phyloP scores from a whole-genome alignment of 202 grass and related monocot genomes.

The Digitaria exilis region DNA sequence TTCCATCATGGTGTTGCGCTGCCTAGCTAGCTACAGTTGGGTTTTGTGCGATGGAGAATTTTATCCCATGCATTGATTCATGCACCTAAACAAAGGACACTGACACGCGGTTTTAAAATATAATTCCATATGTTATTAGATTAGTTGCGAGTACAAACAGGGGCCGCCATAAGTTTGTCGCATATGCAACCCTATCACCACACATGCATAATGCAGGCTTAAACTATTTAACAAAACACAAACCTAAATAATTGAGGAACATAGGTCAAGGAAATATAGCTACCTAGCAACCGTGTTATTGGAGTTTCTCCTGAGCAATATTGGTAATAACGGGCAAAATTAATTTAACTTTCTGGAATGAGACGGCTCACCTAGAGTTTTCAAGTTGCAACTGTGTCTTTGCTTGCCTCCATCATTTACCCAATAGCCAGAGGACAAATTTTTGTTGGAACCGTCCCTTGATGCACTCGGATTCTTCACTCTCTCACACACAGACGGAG shows the following conservation, averaged over 20 bases:
- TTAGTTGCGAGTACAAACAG: constrained; percentile 22
- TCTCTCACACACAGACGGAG: no score
- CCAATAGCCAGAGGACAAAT: not conserved
- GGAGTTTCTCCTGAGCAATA: not conserved
- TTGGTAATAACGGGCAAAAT: not conserved
- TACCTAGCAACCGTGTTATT: not conserved
- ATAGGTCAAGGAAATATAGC: constrained; percentile 12
- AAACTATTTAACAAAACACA: not conserved
- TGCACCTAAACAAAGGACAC: constrained; percentile 18
- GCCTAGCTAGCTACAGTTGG: not conserved
- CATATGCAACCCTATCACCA: constrained; percentile 11
- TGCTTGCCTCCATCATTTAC: not conserved
- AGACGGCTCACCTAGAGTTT: not conserved
- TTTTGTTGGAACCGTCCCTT: no score
- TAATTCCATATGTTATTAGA: not conserved
- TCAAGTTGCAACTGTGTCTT: not conserved
- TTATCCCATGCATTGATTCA: constrained; percentile 16
- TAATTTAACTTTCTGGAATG: not conserved
- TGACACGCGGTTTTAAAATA: not conserved
- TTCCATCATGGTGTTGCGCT: not conserved
- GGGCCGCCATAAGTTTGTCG: constrained; percentile 58
- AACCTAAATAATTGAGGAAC: constrained; percentile 11
- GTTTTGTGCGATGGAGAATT: not conserved
- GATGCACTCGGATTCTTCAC: no score
- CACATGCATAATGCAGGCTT: constrained; percentile 29